phyloP scores from a whole-genome alignment of 106 monocot genomes.

The Allium fistulosum region DNA sequence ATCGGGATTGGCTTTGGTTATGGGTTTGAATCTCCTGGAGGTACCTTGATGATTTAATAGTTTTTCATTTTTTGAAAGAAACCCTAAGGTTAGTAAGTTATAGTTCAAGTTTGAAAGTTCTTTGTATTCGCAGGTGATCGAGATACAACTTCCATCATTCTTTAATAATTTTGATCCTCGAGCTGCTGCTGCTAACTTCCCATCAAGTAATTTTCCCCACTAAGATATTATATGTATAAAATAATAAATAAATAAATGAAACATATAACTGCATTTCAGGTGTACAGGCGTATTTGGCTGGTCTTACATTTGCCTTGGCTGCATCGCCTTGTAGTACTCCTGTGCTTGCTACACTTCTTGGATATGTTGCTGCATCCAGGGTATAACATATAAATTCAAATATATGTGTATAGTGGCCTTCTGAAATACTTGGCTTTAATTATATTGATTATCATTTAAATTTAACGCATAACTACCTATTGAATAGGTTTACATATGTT shows the following conservation, averaged over 20 bases:
- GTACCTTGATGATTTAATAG: conserved; percentile 29
- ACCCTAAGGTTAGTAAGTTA: too few relatives aligned
- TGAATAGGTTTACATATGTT: neutral
- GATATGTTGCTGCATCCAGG: conserved; percentile 88
- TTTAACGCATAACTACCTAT: too few relatives aligned
- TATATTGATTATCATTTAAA: too few relatives aligned
- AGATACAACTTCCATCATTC: conserved; percentile 89
- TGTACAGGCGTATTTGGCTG: conserved; percentile 94
- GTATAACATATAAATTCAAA: conserved; percentile 20
- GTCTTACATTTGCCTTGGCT: conserved; percentile 94
- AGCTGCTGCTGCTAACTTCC: conserved; percentile 81
- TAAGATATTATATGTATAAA: too few relatives aligned
- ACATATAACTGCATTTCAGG: conserved; percentile 32
- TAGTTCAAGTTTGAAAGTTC: neutral
- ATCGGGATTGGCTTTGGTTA: conserved; percentile 75
- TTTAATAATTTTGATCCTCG: conserved; percentile 90
- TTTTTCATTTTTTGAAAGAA: neutral
- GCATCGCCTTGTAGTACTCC: conserved; percentile 99
- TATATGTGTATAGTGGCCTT: too few relatives aligned
- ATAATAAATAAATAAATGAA: too few relatives aligned
- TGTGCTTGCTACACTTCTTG: conserved; percentile 90
- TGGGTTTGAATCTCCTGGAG: conserved; percentile 94
- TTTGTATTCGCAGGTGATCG: conserved; percentile 51
- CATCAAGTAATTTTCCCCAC: conserved; percentile 47
- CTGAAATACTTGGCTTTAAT: too few relatives aligned